phyloP scores from a whole-genome alignment of 805 yeast species.

The Suhomyces vadensis region DNA sequence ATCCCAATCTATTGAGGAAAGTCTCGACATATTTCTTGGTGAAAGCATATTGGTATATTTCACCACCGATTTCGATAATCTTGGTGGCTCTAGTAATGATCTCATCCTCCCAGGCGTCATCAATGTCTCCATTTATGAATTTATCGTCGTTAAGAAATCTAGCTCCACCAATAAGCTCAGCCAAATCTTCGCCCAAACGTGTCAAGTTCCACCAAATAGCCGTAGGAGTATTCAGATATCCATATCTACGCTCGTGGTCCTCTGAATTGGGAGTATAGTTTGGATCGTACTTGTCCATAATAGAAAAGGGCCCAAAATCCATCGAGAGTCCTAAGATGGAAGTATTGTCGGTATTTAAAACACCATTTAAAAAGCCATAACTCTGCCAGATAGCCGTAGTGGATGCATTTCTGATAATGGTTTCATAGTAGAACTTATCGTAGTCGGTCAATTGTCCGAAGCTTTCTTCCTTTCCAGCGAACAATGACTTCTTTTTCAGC shows the following conservation, averaged over 20 bases:
- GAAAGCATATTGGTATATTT: slow-evolving; percentile 63
- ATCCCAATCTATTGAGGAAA: slow-evolving; percentile 70
- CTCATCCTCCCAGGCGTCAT: slow-evolving; percentile 50
- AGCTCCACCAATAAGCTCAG: slow-evolving; percentile 75
- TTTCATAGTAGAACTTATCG: slow-evolving; percentile 70
- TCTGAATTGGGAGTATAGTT: slow-evolving; percentile 87
- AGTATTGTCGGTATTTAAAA: slow-evolving; percentile 90
- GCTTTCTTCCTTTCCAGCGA: slow-evolving; percentile 19
- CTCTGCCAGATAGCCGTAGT: slow-evolving; percentile 85
- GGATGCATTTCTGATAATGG: slow-evolving; percentile 70
- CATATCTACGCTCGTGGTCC: slow-evolving; percentile 69
- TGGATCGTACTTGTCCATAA: slow-evolving; percentile 83
- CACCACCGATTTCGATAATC: slow-evolving; percentile 63
- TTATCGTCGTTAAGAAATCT: slow-evolving; percentile 46
- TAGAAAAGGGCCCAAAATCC: slow-evolving; percentile 94
- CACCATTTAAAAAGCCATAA: slow-evolving; percentile 93
- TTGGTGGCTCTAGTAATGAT: slow-evolving; percentile 62
- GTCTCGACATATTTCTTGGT: slow-evolving; percentile 55
- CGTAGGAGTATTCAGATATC: slow-evolving; percentile 80
- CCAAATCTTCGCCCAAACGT: slow-evolving; percentile 79
- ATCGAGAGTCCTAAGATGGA: slow-evolving; percentile 84
- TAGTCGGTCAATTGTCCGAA: slow-evolving; percentile 54
- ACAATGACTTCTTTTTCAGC: slow-evolving; percentile 16
- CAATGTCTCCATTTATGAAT: slow-evolving; percentile 43
- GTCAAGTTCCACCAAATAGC: slow-evolving; percentile 93